A percentile compares a stretch with the other conserved stretches of the same genome.
Evolutionary conservation across 2,329 filamentous ascomycete genomes (phyloP).

Genomic region (Penicillium nordicum): DNA sequence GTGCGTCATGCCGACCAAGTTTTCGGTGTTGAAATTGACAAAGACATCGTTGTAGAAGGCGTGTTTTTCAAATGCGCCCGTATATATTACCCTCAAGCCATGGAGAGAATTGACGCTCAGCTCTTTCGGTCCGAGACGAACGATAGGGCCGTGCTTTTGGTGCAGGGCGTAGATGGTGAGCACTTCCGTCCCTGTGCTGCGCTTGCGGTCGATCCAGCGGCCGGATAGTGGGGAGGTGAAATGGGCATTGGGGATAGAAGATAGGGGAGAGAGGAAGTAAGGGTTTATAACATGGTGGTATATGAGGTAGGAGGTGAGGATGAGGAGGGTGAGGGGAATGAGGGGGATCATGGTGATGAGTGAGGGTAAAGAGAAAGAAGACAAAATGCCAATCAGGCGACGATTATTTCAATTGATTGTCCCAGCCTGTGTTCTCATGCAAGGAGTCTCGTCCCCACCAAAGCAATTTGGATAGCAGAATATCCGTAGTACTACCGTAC

Average conservation of each 20-base stretch:
- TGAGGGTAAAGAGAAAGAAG: not conserved
- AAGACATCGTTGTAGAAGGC: slow-evolving; percentile 64
- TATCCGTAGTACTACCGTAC: not conserved
- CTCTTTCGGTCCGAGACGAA: slow-evolving; percentile 61
- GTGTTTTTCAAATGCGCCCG: slow-evolving; percentile 66
- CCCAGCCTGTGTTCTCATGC: not conserved
- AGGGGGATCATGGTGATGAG: slow-evolving; percentile 4
- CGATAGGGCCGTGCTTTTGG: slow-evolving; percentile 52
- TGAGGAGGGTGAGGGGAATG: slow-evolving; percentile 12
- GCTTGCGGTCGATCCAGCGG: slow-evolving; percentile 60
- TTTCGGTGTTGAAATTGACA: slow-evolving; percentile 58
- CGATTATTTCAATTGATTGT: not conserved
- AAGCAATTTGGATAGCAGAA: not conserved
- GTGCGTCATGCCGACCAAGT: slow-evolving; percentile 63
- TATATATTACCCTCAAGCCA: slow-evolving; percentile 58
- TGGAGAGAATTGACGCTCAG: slow-evolving; percentile 63
- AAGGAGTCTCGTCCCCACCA: not conserved
- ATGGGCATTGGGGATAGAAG: slow-evolving; percentile 61
- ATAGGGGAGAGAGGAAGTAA: slow-evolving; percentile 55
- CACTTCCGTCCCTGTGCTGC: slow-evolving; percentile 57
- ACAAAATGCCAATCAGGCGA: not conserved
- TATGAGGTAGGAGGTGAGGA: slow-evolving; percentile 5
- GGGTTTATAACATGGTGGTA: slow-evolving; percentile 28
- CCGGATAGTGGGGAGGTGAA: slow-evolving; percentile 58
- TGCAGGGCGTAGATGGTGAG: slow-evolving; percentile 56